Base-by-base conservation (phyloP, 345 rosid species). In the Lepidium sativum region DNA sequence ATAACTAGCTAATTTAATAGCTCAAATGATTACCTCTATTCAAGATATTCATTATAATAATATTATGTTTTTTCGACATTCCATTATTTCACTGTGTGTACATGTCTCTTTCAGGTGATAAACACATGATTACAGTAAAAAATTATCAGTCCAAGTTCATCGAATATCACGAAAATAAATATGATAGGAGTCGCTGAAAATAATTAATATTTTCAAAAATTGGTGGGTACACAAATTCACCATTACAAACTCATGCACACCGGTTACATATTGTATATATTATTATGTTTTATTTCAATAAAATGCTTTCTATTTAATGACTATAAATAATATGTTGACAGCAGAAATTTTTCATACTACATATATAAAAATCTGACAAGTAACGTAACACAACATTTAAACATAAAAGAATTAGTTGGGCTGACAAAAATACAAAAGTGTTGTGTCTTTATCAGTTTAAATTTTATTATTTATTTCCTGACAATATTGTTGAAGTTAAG, bases 401-500 rank as follows among this genome's bases (percentile, higher is more conserved):
- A 43, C 35, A 44, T 33, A 43, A 20, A 43, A 43, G 70, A 42
- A 42, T 54, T 33, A 4, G 45, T 21, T 66, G 54, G 62, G 62
- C 44, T 42, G 37, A 21, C 54, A 32, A 43, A 20, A 18, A 8
- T 6, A 37, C 47, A 16, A 37, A 27, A 8, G 6, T 8, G 3
- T 45, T 29, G 8, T 16, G 31, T 67, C 56, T 31, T 35, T 23
- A 25, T 67, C 31, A 27, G 13, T 23, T 9, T 6, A 35, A 16
- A 45, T 13, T 1, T 34, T 29, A 0, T 4, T 37, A 3, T 45
- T 45, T 55, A 34, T 44, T 44, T 45, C 31, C 21, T 23, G 55
- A 67, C 48, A 56, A 67, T 55, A 37, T 25, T 47, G 64, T 45
- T 67, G 49, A 45, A 56, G 37, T 54, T 33, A 54, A 65, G 27